Base-by-base conservation (phyloP, 441 rosid species). In the Erodium moschatum region DNA sequence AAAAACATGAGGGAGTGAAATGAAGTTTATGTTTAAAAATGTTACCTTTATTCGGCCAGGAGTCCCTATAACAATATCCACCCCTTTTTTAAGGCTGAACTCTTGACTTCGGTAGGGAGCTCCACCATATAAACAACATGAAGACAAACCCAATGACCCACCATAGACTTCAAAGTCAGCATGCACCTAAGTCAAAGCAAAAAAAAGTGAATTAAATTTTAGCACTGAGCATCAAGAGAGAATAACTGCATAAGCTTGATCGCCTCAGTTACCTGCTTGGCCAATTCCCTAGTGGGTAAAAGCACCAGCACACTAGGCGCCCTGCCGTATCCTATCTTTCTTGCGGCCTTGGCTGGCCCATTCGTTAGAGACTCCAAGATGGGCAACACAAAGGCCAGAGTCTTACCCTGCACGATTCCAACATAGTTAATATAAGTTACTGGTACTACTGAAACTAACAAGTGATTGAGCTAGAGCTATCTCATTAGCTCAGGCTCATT, bases 311-410 rank as follows among this genome's bases (percentile, higher is more conserved):
- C 97, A 71, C 92, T 85, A 0, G 99, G 97, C 12, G 91, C 78
- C 78, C 94, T 84, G 19, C 97, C 96, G 73, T 89, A 74, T 42
- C 97, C 97, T 18, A 83, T 88, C 78, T 82, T 88, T 76, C 85
- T 88, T 4, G 78, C 68, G 12, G 78, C 70, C 66, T 85, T 87
- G 0, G 88, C 74, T 13, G 81, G 85, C 11, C 97, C 96, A 64
- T 86, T 89, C 10, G 84, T 82, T 72, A 94, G 74, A 12, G 97
- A 91, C 77, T 94, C 99, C 81, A 94, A 72, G 72, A 94, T 84
- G n/a, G 97, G 97, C 78, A 94, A 79, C 81, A 94, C 97, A 80
- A 94, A 94, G 6, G 99, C 99, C 72, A 94, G 77, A 35, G 96
- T 94, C 78, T 91, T 94, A 46, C 99, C 99, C 97, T 89, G 83